A percentile compares a stretch with the other conserved stretches of the same genome.
Conservation (phyloP, 2,329 filamentous ascomycete genomes). For the Sordariomycetes sp. region DNA sequence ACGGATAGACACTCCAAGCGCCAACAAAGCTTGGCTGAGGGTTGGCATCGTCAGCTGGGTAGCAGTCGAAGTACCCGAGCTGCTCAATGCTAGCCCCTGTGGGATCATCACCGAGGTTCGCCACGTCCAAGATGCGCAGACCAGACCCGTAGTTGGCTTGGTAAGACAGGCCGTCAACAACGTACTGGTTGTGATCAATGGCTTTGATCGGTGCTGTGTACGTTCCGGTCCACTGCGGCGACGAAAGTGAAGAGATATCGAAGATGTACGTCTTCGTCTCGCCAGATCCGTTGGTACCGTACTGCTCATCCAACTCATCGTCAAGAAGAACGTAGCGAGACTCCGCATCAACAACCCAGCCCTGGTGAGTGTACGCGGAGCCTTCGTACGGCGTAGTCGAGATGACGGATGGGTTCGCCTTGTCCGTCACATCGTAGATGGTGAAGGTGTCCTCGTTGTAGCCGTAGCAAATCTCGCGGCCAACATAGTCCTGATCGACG, state of each 20-base stretch:
- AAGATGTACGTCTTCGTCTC: slow-evolving; percentile 36
- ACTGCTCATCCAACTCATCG: slow-evolving; percentile 37
- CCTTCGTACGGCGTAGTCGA: slow-evolving; percentile 1
- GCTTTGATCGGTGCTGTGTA: slow-evolving; percentile 26
- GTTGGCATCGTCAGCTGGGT: slow-evolving; percentile 41
- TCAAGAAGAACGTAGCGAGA: slow-evolving; percentile 30
- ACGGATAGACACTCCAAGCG: slow-evolving; percentile 37
- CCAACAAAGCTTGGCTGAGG: slow-evolving; percentile 27
- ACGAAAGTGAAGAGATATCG: slow-evolving; percentile 28
- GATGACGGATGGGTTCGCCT: slow-evolving; percentile 29
- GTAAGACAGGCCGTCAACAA: slow-evolving; percentile 29
- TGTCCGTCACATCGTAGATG: slow-evolving; percentile 44
- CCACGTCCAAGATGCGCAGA: slow-evolving; percentile 25
- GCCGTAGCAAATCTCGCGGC: slow-evolving; percentile 40
- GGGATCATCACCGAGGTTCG: slow-evolving; percentile 20
- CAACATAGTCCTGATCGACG: slow-evolving; percentile 29
- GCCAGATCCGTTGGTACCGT: slow-evolving; percentile 23
- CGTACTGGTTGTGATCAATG: slow-evolving; percentile 38
- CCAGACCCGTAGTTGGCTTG: slow-evolving; percentile 38
- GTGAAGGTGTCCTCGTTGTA: slow-evolving; percentile 42
- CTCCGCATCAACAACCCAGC: slow-evolving; percentile 36
- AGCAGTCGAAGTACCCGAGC: slow-evolving; percentile 34
- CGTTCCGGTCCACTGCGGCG: slow-evolving; percentile 25
- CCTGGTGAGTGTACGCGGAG: slow-evolving; percentile 39
- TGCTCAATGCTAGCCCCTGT: slow-evolving; percentile 27